phyloP scores from a whole-genome alignment of 495 filamentous ascomycete species.

The Trichoderma asperelloides region DNA sequence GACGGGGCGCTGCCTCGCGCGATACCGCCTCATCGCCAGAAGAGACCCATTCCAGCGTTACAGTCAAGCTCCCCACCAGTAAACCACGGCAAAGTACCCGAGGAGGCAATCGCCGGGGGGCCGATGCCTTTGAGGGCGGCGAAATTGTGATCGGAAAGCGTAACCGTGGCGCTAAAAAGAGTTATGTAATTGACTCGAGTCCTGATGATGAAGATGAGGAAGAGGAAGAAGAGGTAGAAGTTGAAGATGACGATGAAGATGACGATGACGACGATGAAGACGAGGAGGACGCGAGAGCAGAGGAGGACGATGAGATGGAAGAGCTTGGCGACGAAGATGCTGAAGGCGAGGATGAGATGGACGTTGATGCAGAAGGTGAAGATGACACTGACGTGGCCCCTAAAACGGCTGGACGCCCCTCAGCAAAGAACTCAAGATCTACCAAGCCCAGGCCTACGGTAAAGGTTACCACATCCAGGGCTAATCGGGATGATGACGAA shows the following conservation, averaged over 20 bases:
- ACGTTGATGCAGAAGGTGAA: constrained; percentile 9
- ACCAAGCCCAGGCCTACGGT: constrained; percentile 7
- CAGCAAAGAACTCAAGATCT: constrained; percentile 16
- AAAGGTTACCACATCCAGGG: not conserved
- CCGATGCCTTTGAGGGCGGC: constrained; percentile 38
- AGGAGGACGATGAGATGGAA: constrained; percentile 28
- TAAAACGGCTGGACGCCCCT: not conserved
- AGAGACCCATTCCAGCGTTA: constrained; percentile 61
- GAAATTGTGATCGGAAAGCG: constrained; percentile 55
- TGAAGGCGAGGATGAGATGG: constrained; percentile 30
- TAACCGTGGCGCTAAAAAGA: constrained; percentile 56
- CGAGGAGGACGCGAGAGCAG: constrained; percentile 15
- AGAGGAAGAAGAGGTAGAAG: constrained; percentile 34
- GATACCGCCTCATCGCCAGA: constrained; percentile 46
- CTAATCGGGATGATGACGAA: constrained; percentile 27
- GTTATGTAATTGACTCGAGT: constrained; percentile 50
- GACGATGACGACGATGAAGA: constrained; percentile 30
- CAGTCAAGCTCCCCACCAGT: constrained; percentile 74
- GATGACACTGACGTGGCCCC: constrained; percentile 20
- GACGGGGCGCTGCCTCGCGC: constrained; percentile 33
- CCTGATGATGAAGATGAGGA: constrained; percentile 44
- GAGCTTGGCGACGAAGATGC: constrained; percentile 29
- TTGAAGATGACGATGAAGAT: constrained; percentile 32
- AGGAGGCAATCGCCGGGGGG: constrained; percentile 20
- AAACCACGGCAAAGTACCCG: constrained; percentile 67